Conservation (phyloP, 805 yeast genomes). For the Schizosaccharomyces octosporus region DNA sequence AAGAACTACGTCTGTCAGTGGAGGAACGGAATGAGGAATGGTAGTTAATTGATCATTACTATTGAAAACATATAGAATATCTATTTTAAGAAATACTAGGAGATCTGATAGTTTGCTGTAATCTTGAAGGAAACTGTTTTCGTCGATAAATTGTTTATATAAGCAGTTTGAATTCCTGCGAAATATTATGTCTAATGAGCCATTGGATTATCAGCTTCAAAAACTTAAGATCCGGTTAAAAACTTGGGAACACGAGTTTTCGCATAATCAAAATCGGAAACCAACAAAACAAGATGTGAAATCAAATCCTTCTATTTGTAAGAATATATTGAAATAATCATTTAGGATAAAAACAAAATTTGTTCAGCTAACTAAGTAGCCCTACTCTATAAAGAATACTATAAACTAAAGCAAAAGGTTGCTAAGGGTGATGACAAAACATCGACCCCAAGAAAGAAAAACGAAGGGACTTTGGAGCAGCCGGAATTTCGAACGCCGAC, state of each 20-base stretch:
- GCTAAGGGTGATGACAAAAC: neutral
- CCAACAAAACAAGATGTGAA: constrained; percentile 28
- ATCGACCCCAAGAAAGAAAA: neutral
- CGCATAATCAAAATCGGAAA: constrained; percentile 16
- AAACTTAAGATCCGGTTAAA: constrained; percentile 22
- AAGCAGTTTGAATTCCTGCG: no score
- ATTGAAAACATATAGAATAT: no score
- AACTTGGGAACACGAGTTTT: constrained; percentile 29
- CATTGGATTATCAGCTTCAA: neutral
- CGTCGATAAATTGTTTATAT: no score
- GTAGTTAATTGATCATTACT: no score
- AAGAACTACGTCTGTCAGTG: no score
- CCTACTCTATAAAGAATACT: constrained; percentile 9
- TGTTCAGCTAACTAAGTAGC: neutral
- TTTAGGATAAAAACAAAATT: no score
- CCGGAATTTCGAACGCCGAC: neutral
- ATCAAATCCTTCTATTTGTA: constrained; percentile 15
- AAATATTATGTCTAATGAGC: neutral
- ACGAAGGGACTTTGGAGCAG: neutral
- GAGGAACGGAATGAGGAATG: no score
- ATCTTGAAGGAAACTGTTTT: no score
- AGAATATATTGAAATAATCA: constrained; percentile 4
- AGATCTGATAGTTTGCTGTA: no score
- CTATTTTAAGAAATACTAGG: no score
- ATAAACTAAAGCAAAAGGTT: constrained; percentile 3